Base-by-base conservation (phyloP, 306 rosid genomes). In the Comarum palustre region DNA sequence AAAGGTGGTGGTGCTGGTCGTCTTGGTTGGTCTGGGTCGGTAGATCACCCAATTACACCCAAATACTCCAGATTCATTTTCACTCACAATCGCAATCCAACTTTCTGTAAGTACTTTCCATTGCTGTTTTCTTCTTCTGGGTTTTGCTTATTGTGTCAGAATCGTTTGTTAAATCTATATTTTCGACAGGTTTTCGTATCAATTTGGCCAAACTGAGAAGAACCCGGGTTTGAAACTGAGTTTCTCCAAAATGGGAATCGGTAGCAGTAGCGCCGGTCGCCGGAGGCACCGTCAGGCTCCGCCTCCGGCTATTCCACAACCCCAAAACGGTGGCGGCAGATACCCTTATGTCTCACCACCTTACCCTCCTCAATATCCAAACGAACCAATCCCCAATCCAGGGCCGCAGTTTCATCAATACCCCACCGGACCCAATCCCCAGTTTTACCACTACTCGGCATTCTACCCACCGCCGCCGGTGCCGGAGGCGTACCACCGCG, bases 191-290 rank as follows among this genome's bases (percentile, higher is more conserved):
- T 57, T 52, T 34, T 20, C 19, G 19, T 45, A 6, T 2, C 11
- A 52, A 17, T 48, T 2, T 17, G 2, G 55, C 8, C 22, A 4
- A 48, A 5, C 58, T 51, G 29, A 54, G 22, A 36, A 39, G 66
- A 54, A 24, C 55, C 66, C 5, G 11, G 4, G 31, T 71, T 71
- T 55, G 42, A 57, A 72, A 27, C 54, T 39, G 54, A 71, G 27
- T 25, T 72, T 55, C 55, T 55, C 29, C 19, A 31, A 27, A 25
- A 85, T 82, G 86, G 86, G 86, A n/a, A 85, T 19, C 17, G 82
- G 75, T n/a, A 74, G 82, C 76, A 54, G 32, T 36, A 27, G 75
- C 32, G 20, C 65, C 12, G 54, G 80, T 57, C 77, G 72, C 45
- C 73, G 78, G 55, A 69, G 82, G 75, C 75, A 61, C 20, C 68